Evolutionary conservation across 768 basidiomycete genomes (phyloP), one percentile per base, ranked within the genome.

Genomic region (Mycena sanguinolenta): DNA sequence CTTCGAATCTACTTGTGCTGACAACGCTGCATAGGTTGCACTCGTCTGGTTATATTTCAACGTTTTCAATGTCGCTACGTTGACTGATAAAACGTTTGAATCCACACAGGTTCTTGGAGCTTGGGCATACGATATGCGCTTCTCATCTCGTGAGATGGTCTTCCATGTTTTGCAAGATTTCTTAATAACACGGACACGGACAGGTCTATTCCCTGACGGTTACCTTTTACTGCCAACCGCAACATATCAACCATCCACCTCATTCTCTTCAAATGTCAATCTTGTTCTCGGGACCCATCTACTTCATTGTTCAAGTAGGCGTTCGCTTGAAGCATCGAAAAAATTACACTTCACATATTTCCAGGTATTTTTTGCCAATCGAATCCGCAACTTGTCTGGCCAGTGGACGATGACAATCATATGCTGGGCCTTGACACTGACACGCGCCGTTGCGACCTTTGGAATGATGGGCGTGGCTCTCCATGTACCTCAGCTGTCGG

Each of bases 131-230:
- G 28, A 49, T 4, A 32, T 50, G 30, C 52, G 21, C 17, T 55
- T 21, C 30, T 28, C 30, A 7, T n/a, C n/a, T n/a, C n/a, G n/a
- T n/a, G n/a, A n/a, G n/a, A n/a, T 62, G 61, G 50, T 32, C 27
- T 16, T 38, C 32, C 14, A 61, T 44, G 60, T 61, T 46, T 61
- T 32, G 60, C n/a, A n/a, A n/a, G n/a, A 49, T 34, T 32, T 61
- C 32, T 44, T 19, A 2, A n/a, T 49, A 49, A 12, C 25, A 30
- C 30, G 46, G 46, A 36, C 13, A 6, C 34, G 6, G 12, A n/a
- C 46, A 61, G 60, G n/a, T 61, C 3, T 61, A 61, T 32, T 10
- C 30, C 14, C 32, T 61, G 30, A 61, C 60, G 3, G 30, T 61
- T 32, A 61, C 60, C 10, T 61, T 50, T 46, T 61, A 61, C 36